Percentiles rank a stretch among this genome's conserved stretches.
phyloP scores from a whole-genome alignment of 371 early-diverging fungal genomes.

The Mucor racemosus region DNA sequence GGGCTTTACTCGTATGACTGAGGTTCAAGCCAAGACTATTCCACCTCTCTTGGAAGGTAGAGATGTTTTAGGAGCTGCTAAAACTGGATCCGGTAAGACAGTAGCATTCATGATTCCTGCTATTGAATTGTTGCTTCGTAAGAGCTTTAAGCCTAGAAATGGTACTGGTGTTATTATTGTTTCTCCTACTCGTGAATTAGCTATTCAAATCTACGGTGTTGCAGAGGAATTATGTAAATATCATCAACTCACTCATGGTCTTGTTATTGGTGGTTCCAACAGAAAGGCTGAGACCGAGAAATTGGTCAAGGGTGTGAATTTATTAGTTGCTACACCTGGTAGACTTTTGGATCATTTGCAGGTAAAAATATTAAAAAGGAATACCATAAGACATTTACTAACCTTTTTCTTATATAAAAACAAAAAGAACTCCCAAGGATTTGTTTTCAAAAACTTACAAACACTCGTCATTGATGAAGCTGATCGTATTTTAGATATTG shows the following conservation, averaged over 20 bases:
- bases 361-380: too few relatives aligned
- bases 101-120: constrained; percentile 98
- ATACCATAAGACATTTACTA: too few relatives aligned
- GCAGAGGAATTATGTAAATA: constrained; percentile 91
- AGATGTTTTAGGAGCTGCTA: constrained; percentile 98
- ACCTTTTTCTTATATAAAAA: too few relatives aligned
- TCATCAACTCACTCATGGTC: constrained; percentile 87
- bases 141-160: constrained; percentile 93
- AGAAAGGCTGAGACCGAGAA: constrained; percentile 95
- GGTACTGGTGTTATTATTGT: constrained; percentile 97
- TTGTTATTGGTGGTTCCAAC: constrained; percentile 98
- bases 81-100: constrained; percentile 99
- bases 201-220: constrained; percentile 98
- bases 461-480: constrained; percentile 98
- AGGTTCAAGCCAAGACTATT: constrained; percentile 96
- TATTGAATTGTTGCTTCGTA: constrained; percentile 83
- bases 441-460: constrained; percentile 89
- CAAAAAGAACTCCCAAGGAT: constrained; percentile 83
- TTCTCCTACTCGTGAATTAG: constrained; percentile 99
- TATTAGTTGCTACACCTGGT: constrained; percentile 98
- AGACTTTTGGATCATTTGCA: constrained; percentile 96
- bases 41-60: constrained; percentile 94
- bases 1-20: constrained; percentile 96
- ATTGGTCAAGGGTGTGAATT: constrained; percentile 90
- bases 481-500: constrained; percentile 97